Percentiles rank a stretch among this genome's conserved stretches.
These are phyloP conservation scores for Aspergillus carlsbadensis DNA, from an alignment of 495 filamentous ascomycete genomes.

Conservation along the genomic window DNA sequence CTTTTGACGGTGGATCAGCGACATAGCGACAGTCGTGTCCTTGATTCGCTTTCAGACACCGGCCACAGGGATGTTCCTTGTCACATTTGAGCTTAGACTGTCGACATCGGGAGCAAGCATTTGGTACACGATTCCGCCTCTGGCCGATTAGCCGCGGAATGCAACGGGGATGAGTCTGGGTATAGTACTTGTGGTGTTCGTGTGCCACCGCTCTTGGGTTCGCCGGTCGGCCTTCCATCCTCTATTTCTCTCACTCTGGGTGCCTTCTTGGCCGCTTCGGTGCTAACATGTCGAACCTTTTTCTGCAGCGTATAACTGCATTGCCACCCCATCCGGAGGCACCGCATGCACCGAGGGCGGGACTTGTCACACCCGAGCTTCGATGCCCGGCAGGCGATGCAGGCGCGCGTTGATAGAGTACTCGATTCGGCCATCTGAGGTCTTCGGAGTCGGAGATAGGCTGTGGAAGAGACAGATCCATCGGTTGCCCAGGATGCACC, in stretches of 20 bases:
- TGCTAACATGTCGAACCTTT: too few relatives aligned
- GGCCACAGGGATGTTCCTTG: background rate
- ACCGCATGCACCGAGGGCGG: background rate
- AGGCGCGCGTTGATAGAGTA: background rate
- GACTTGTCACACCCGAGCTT: background rate
- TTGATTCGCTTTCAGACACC: background rate
- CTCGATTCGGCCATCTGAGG: background rate
- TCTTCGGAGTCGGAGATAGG: background rate
- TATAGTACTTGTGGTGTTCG: too few relatives aligned
- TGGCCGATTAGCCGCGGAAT: too few relatives aligned
- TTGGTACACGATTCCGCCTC: background rate
- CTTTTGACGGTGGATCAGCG: background rate
- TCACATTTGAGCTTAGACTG: background rate
- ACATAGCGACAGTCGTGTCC: background rate
- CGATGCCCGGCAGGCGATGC: background rate
- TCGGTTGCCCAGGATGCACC: too few relatives aligned
- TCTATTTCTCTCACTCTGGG: too few relatives aligned
- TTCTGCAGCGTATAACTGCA: background rate
- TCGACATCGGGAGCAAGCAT: background rate
- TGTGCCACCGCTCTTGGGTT: too few relatives aligned
- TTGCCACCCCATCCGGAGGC: background rate
- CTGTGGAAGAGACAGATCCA: background rate
- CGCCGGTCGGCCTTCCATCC: too few relatives aligned
- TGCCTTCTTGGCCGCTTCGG: too few relatives aligned
- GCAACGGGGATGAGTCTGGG: too few relatives aligned